A percentile compares a stretch with the other conserved stretches of the same genome.
Conservation (phyloP, 192 early-diverging fungal genomes). For the Coemansia sp. region DNA sequence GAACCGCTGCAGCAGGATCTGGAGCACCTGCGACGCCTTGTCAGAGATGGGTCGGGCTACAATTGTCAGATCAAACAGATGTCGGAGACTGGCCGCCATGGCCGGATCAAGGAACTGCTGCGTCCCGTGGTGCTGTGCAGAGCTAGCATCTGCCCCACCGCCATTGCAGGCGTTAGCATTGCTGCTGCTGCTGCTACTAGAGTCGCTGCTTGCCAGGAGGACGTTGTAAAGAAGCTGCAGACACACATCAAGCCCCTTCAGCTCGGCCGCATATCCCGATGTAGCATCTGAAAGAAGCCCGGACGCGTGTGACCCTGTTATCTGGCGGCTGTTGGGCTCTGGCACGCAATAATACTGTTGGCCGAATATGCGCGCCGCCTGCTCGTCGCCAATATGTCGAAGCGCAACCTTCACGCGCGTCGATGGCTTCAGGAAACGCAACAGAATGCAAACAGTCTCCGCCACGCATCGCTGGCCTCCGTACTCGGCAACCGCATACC, state of each 20-base stretch:
- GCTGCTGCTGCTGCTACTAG: background rate
- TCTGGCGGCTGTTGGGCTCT: background rate
- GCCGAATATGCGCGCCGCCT: slow-evolving; percentile 16
- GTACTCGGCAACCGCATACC: slow-evolving; percentile 30
- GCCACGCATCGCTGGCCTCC: slow-evolving; percentile 8
- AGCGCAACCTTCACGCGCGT: slow-evolving; percentile 25
- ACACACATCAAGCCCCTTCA: slow-evolving; percentile 24
- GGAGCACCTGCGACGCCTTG: slow-evolving; percentile 32
- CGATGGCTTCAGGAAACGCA: slow-evolving; percentile 32
- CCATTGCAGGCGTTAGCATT: background rate
- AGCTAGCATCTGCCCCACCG: background rate
- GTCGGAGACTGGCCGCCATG: slow-evolving; percentile 26
- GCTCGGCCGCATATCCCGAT: slow-evolving; percentile 19
- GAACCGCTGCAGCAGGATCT: slow-evolving; percentile 36
- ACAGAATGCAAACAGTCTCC: slow-evolving; percentile 17
- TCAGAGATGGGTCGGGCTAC: slow-evolving; percentile 43
- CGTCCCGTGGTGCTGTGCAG: background rate
- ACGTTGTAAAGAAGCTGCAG: slow-evolving; percentile 38
- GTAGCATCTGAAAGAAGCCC: background rate
- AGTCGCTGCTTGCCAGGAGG: slow-evolving; percentile 13
- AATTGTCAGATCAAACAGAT: slow-evolving; percentile 39
- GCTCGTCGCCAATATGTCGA: slow-evolving; percentile 38
- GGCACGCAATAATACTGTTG: slow-evolving; percentile 1
- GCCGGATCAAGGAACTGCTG: slow-evolving; percentile 21
- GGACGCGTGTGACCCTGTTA: background rate